phyloP scores from a whole-genome alignment of 805 yeast genomes.

The Yamadazyma paraphyllophila region DNA sequence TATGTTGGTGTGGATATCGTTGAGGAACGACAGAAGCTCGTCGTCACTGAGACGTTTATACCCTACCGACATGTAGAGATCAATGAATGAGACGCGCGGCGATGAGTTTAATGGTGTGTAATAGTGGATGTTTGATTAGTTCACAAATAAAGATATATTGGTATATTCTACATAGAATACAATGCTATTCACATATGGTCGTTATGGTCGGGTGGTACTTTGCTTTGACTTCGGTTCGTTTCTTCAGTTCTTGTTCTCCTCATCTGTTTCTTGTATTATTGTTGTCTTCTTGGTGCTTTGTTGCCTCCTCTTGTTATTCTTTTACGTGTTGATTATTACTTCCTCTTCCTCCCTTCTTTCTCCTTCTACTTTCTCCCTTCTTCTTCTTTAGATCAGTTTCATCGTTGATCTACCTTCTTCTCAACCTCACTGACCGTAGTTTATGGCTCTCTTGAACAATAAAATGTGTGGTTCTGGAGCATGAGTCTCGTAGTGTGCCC shows the following conservation, averaged over 20 bases:
- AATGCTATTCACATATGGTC: neutral
- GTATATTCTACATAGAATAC: neutral
- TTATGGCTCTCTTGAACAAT: constrained; percentile 67
- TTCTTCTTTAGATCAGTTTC: neutral
- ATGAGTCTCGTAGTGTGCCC: constrained; percentile 98
- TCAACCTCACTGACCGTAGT: constrained; percentile 41
- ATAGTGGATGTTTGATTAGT: neutral
- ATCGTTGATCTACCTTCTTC: neutral
- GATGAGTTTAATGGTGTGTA: neutral
- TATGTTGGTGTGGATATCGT: constrained; percentile 33
- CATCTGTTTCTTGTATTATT: no score
- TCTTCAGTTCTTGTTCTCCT: no score
- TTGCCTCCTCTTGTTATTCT: neutral
- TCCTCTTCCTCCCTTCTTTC: neutral
- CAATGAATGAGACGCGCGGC: neutral
- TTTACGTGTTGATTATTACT: neutral
- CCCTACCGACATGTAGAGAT: constrained; percentile 1
- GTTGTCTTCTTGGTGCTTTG: neutral
- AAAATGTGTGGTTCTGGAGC: constrained; percentile 98
- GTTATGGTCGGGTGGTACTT: no score
- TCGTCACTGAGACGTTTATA: constrained; percentile 20
- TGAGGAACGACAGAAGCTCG: constrained; percentile 32
- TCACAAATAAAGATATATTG: neutral
- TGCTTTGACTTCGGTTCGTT: no score
- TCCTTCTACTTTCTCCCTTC: neutral